Percentiles rank a stretch among this genome's conserved stretches.
These are phyloP conservation scores for Aegilops tauschii DNA, from an alignment of 176 grass and related monocot species.

Conservation along the genomic window DNA sequence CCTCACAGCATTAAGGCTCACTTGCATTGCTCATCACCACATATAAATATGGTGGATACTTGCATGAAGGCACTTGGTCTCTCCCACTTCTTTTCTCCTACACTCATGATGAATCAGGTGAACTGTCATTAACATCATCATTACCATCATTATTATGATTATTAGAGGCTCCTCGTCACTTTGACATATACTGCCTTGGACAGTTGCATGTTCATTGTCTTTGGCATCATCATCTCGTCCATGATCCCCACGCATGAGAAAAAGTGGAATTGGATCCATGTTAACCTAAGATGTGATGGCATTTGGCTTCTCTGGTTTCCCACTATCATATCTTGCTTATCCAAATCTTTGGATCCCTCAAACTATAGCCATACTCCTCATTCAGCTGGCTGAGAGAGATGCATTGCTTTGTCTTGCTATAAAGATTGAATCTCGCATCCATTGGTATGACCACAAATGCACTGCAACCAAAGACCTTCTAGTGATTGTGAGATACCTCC, in stretches of 20 bases:
- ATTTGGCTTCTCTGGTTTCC: neutral
- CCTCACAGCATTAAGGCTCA: neutral
- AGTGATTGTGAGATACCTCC: neutral
- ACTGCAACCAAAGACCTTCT: neutral
- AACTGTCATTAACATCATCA: neutral
- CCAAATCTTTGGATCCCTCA: neutral
- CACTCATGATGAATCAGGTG: neutral
- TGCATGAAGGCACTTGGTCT: neutral
- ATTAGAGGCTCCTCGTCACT: neutral
- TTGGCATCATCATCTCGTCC: neutral
- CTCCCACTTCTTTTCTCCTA: neutral
- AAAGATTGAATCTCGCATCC: neutral
- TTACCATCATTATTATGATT: neutral
- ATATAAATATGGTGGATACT: neutral
- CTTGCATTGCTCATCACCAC: neutral
- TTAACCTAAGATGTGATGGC: neutral
- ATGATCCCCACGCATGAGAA: neutral
- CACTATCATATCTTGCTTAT: neutral
- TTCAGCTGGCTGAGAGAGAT: neutral
- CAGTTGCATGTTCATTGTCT: neutral
- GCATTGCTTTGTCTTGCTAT: neutral
- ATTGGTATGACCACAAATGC: neutral
- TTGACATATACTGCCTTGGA: neutral
- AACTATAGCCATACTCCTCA: neutral
- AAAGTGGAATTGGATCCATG: neutral